A percentile compares a stretch with the other conserved stretches of the same genome.
These are phyloP conservation scores for Macrotyloma uniflorum DNA, from an alignment of 306 rosid species.

Conservation along the genomic window DNA sequence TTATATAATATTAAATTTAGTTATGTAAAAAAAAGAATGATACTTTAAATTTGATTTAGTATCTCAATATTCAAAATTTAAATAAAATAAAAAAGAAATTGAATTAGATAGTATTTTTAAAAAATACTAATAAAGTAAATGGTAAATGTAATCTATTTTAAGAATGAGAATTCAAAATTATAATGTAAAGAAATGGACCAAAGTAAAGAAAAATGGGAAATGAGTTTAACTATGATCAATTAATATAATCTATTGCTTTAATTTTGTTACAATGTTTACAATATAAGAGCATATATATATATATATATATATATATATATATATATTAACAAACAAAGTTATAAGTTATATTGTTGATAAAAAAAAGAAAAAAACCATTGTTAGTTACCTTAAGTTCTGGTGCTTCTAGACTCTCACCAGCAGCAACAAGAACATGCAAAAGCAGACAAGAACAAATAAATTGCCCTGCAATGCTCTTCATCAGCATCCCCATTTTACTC, in stretches of 20 bases:
- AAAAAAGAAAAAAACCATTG: too few species aligned
- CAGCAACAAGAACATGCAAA: conserved; percentile 43
- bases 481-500: conserved; percentile 24
- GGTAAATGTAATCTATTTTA: too few species aligned
- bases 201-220: too few species aligned
- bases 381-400: conserved; percentile 52
- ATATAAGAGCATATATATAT: background rate
- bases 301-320: too few species aligned
- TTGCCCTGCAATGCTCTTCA: conserved; percentile 19
- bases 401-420: conserved; percentile 46
- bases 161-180: background rate
- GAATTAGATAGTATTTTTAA: background rate
- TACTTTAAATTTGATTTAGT: background rate
- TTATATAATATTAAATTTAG: background rate
- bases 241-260: background rate
- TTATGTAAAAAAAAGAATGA: background rate
- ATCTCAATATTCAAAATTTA: background rate
- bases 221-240: background rate
- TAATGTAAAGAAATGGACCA: background rate
- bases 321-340: background rate
- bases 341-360: too few species aligned
- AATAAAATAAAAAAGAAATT: background rate
- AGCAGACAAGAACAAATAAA: conserved; percentile 37
- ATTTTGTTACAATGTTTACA: background rate
- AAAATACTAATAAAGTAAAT: too few species aligned